Conservation (phyloP, 805 yeast genomes). For the Wickerhamiella bombiphila region DNA sequence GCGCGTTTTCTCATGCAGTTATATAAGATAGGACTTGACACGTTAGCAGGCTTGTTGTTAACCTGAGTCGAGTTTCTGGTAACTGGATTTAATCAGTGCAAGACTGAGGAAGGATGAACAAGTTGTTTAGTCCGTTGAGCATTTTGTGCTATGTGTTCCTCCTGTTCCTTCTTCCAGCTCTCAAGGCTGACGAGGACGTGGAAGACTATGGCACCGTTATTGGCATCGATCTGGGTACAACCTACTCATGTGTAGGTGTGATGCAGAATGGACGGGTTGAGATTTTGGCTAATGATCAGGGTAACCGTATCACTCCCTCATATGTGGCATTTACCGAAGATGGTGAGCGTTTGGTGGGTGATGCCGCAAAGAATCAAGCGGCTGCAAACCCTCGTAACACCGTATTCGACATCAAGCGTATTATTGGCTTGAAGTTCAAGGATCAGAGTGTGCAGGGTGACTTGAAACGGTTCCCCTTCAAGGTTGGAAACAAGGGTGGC, state of each 20-base stretch:
- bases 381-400: slow-evolving; percentile 80
- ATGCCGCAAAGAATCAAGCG: slow-evolving; percentile 93
- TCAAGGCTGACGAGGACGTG: slow-evolving; percentile 22
- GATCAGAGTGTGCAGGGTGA: slow-evolving; percentile 73
- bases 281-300: slow-evolving; percentile 89
- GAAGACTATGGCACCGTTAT: slow-evolving; percentile 40
- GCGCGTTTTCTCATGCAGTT: too few relatives aligned
- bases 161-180: slow-evolving; percentile 25
- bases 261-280: slow-evolving; percentile 78
- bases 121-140: slow-evolving; percentile 20
- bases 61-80: too few relatives aligned
- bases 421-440: slow-evolving; percentile 68
- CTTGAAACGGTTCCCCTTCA: slow-evolving; percentile 69
- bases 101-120: slow-evolving; percentile 5
- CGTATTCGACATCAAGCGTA: slow-evolving; percentile 79
- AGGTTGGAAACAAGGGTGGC: slow-evolving; percentile 51
- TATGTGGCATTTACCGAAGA: slow-evolving; percentile 77
- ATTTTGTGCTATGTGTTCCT: slow-evolving; percentile 24
- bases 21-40: too few relatives aligned
- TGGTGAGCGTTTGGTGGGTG: slow-evolving; percentile 86
- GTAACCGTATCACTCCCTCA: slow-evolving; percentile 93
- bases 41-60: too few relatives aligned
- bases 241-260: slow-evolving; percentile 92
- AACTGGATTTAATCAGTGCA: neutral
- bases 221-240: slow-evolving; percentile 95